Conservation (phyloP, 2,329 filamentous ascomycete species). For the Clonostachys sp. region DNA sequence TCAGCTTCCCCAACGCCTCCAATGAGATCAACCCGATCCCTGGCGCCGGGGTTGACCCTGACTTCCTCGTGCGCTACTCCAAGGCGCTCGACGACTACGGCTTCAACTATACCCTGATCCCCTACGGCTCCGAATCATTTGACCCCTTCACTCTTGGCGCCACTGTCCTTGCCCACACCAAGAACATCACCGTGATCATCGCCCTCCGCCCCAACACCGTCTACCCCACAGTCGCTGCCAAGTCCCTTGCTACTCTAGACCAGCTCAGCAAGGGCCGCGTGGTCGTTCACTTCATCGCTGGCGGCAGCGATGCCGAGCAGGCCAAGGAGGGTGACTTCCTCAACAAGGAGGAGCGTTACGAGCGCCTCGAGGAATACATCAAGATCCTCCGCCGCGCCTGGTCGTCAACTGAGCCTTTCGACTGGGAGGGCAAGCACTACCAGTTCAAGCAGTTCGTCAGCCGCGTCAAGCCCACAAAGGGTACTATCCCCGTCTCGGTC, state of each 20-base stretch:
- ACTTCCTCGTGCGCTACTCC: constrained; percentile 51
- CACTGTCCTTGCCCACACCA: constrained; percentile 51
- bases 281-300: constrained; percentile 60
- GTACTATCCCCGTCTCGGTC: constrained; percentile 52
- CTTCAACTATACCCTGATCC: constrained; percentile 58
- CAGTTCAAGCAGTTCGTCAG: constrained; percentile 54
- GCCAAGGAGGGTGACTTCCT: constrained; percentile 56
- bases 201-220: constrained; percentile 53
- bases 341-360: constrained; percentile 52
- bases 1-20: constrained; percentile 52
- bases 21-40: constrained; percentile 51
- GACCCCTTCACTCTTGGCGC: constrained; percentile 48
- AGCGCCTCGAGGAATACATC: constrained; percentile 57
- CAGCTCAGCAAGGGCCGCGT: constrained; percentile 52
- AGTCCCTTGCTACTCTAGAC: constrained; percentile 56
- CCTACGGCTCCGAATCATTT: constrained; percentile 46
- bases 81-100: constrained; percentile 53
- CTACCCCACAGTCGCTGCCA: constrained; percentile 58
- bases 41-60: constrained; percentile 45
- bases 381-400: constrained; percentile 54
- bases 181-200: constrained; percentile 57
- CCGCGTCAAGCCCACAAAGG: constrained; percentile 46
- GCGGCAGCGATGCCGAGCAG: constrained; percentile 56
- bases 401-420: constrained; percentile 51
- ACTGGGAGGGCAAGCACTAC: constrained; percentile 58